These are phyloP conservation scores for Eimeria tenella DNA, from an alignment of 169 alveolate genomes.

Conservation along the genomic window DNA sequence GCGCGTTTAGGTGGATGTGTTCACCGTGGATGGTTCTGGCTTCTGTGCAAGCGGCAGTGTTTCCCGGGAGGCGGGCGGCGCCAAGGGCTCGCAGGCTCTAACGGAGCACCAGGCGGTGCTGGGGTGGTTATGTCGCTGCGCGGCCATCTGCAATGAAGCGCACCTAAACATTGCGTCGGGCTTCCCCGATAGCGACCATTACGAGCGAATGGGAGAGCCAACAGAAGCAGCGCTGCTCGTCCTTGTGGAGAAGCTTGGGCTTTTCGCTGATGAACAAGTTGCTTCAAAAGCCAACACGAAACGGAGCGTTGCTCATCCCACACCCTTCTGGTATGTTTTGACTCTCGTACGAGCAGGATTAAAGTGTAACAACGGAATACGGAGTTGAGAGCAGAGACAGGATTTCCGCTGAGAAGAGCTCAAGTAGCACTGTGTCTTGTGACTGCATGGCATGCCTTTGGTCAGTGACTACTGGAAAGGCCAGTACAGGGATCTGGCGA, in stretches of 20 bases:
- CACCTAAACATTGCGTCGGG: constrained; percentile 77
- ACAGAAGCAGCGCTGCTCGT: constrained; percentile 91
- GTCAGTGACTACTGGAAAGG: constrained; percentile 79
- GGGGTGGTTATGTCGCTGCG: constrained; percentile 83
- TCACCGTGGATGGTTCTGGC: constrained; percentile 86
- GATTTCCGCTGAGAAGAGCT: background rate
- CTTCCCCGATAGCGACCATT: constrained; percentile 63
- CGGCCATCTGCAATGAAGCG: constrained; percentile 86
- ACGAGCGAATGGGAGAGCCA: constrained; percentile 89
- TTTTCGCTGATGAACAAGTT: constrained; percentile 79
- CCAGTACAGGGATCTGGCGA: constrained; percentile 88
- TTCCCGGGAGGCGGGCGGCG: constrained; percentile 68
- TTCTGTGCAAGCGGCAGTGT: constrained; percentile 85
- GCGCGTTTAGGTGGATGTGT: constrained; percentile 72
- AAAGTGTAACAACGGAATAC: too few species aligned
- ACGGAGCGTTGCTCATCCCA: constrained; percentile 24
- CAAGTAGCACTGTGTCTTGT: background rate
- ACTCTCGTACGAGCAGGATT: too few species aligned
- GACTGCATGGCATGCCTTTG: background rate
- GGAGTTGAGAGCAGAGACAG: background rate
- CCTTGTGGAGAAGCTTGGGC: constrained; percentile 64
- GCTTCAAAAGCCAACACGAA: constrained; percentile 86
- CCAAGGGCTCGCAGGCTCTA: constrained; percentile 79
- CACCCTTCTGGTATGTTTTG: constrained; percentile 67
- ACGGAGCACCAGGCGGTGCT: constrained; percentile 70